Conservation (phyloP, 1,139 yeast genomes). For the Saccharomyces hybrid region DNA sequence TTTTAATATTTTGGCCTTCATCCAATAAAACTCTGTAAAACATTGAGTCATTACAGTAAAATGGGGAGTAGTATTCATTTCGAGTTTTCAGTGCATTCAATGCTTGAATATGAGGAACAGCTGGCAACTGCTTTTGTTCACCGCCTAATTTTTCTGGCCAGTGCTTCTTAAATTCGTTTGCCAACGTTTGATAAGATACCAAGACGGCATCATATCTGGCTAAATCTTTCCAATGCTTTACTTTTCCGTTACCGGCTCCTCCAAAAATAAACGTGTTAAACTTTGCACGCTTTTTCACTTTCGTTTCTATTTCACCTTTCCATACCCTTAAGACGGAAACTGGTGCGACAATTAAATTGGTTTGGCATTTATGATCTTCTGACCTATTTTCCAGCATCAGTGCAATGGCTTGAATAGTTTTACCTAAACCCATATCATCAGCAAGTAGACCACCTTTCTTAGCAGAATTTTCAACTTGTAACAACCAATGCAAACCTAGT, state of each 20-base stretch:
- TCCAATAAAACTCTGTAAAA: slow-evolving; percentile 73
- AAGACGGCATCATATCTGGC: slow-evolving; percentile 61
- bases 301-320: slow-evolving; percentile 65
- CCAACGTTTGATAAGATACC: slow-evolving; percentile 67
- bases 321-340: slow-evolving; percentile 80
- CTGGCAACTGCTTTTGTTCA: slow-evolving; percentile 25
- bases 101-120: slow-evolving; percentile 37
- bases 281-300: slow-evolving; percentile 43
- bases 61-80: slow-evolving; percentile 53
- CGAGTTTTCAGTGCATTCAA: slow-evolving; percentile 29
- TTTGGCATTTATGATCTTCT: slow-evolving; percentile 34
- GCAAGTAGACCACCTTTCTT: slow-evolving; percentile 77
- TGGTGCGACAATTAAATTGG: slow-evolving; percentile 78
- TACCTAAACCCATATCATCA: slow-evolving; percentile 94
- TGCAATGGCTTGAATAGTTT: slow-evolving; percentile 77
- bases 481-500: slow-evolving; percentile 77
- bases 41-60: slow-evolving; percentile 46
- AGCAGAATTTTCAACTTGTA: slow-evolving; percentile 52
- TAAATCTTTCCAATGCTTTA: slow-evolving; percentile 41
- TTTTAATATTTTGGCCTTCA: slow-evolving; percentile 88
- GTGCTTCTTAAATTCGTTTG: slow-evolving; percentile 64
- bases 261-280: slow-evolving; percentile 56
- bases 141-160: slow-evolving; percentile 24
- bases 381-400: slow-evolving; percentile 54
- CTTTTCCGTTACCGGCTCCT: slow-evolving; percentile 40